Evolutionary conservation across 306 rosid genomes (phyloP).

Genomic region (Vachellia pachyceras): DNA sequence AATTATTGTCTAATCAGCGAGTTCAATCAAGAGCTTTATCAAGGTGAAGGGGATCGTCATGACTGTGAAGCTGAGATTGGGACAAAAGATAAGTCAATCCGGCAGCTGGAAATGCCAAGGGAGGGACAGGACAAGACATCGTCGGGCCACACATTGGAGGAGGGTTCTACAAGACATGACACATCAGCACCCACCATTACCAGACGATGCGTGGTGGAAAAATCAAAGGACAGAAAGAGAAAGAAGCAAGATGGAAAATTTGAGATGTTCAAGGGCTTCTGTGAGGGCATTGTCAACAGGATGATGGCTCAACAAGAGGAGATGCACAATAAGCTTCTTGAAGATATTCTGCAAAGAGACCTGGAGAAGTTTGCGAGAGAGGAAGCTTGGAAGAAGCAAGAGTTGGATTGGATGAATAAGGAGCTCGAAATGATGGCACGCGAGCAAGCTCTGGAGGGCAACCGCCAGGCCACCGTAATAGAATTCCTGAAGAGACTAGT

Average conservation of each 20-base stretch:
- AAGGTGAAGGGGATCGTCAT: conserved; percentile 4
- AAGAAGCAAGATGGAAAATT: conserved; percentile 57
- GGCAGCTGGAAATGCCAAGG: conserved; percentile 16
- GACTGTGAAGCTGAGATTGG: neutral
- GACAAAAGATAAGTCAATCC: neutral
- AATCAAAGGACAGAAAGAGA: conserved; percentile 46
- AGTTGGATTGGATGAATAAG: conserved; percentile 76
- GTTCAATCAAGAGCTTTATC: conserved; percentile 64
- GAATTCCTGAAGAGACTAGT: conserved; percentile 67
- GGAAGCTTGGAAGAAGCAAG: conserved; percentile 88
- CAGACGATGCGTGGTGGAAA: neutral
- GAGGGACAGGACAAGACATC: conserved; percentile 32
- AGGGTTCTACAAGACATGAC: conserved; percentile 16
- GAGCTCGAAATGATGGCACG: conserved; percentile 84
- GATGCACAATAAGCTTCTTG: conserved; percentile 70
- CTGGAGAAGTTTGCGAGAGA: conserved; percentile 70
- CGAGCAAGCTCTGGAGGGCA: conserved; percentile 77
- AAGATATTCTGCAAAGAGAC: conserved; percentile 77
- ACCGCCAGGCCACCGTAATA: conserved; percentile 71
- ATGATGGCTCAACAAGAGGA: conserved; percentile 87
- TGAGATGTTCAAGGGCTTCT: conserved; percentile 71
- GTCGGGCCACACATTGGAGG: conserved; percentile 30
- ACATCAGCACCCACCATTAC: neutral
- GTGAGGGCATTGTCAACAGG: conserved; percentile 73
- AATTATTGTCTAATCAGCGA: conserved; percentile 60